Conservation (phyloP, 2,329 filamentous ascomycete genomes). For the Penicillium sp. region DNA sequence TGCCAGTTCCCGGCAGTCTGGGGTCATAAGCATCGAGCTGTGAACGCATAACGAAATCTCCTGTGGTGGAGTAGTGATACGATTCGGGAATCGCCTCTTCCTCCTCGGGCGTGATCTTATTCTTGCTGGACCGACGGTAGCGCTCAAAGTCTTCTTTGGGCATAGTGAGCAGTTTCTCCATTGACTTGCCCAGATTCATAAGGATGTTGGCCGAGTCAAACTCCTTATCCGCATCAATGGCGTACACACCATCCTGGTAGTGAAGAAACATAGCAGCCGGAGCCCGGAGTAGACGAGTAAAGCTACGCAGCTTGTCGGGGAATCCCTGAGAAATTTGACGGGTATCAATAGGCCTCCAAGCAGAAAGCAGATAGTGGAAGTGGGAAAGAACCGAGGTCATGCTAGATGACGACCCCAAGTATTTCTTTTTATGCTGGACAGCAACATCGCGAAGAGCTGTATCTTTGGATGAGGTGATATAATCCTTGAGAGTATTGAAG, state of each 20-base stretch:
- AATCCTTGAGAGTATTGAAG: slow-evolving; percentile 79
- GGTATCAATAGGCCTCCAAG: slow-evolving; percentile 73
- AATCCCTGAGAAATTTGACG: slow-evolving; percentile 69
- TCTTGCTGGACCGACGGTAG: slow-evolving; percentile 69
- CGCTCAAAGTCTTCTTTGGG: slow-evolving; percentile 81
- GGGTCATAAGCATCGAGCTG: slow-evolving; percentile 89
- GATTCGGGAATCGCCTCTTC: slow-evolving; percentile 71
- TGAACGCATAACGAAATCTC: slow-evolving; percentile 90
- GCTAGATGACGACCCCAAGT: slow-evolving; percentile 93
- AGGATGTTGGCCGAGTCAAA: slow-evolving; percentile 82
- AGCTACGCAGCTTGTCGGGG: slow-evolving; percentile 59
- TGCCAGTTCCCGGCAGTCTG: slow-evolving; percentile 82
- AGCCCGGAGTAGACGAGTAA: slow-evolving; percentile 69
- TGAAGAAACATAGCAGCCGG: slow-evolving; percentile 81
- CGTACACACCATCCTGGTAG: slow-evolving; percentile 81
- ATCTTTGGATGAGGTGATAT: slow-evolving; percentile 90
- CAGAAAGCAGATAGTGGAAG: slow-evolving; percentile 87
- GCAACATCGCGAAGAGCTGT: slow-evolving; percentile 68
- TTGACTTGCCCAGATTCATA: slow-evolving; percentile 88
- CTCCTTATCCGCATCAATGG: slow-evolving; percentile 94
- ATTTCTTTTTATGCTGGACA: slow-evolving; percentile 68
- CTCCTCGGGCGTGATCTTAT: slow-evolving; percentile 66
- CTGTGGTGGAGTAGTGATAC: slow-evolving; percentile 83
- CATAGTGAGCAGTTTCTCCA: slow-evolving; percentile 91
- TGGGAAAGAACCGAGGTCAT: slow-evolving; percentile 87